Evolutionary conservation across 2,329 filamentous ascomycete genomes (phyloP).

Genomic region (Beauveria scarabaeidicola): DNA sequence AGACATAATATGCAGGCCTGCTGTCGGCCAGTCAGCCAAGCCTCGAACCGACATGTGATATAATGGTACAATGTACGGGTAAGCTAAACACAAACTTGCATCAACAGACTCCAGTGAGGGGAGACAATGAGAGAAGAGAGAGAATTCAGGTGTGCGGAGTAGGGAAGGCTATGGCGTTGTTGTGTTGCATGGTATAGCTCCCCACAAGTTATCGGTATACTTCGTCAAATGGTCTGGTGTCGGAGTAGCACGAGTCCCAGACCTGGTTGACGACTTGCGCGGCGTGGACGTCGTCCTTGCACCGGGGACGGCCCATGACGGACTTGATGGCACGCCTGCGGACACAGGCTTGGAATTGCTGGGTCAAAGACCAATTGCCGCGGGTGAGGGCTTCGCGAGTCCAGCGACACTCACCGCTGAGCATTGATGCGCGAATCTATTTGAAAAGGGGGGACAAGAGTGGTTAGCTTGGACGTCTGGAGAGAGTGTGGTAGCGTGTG

Average conservation of each 20-base stretch:
- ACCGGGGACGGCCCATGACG: constrained; percentile 67
- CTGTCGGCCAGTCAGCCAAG: not conserved
- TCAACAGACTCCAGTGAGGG: not conserved
- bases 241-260: constrained; percentile 95
- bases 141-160: not conserved
- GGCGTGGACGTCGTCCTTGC: constrained; percentile 80
- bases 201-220: constrained; percentile 61
- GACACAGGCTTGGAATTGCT: constrained; percentile 92
- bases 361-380: constrained; percentile 79
- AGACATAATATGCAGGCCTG: not conserved
- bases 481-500: not conserved
- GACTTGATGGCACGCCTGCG: constrained; percentile 71
- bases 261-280: constrained; percentile 87
- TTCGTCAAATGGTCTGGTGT: constrained; percentile 94
- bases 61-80: constrained; percentile 8
- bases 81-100: constrained; percentile 5
- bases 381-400: constrained; percentile 75
- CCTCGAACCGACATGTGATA: constrained; percentile 8
- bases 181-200: not conserved
- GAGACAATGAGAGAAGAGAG: not conserved
- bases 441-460: constrained; percentile 13
- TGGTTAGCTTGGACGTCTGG: not conserved
- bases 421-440: constrained; percentile 82
- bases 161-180: not conserved
- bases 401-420: constrained; percentile 92